phyloP scores from a whole-genome alignment of 1,284 basidiomycete species.

The Microbotryum intermedium region DNA sequence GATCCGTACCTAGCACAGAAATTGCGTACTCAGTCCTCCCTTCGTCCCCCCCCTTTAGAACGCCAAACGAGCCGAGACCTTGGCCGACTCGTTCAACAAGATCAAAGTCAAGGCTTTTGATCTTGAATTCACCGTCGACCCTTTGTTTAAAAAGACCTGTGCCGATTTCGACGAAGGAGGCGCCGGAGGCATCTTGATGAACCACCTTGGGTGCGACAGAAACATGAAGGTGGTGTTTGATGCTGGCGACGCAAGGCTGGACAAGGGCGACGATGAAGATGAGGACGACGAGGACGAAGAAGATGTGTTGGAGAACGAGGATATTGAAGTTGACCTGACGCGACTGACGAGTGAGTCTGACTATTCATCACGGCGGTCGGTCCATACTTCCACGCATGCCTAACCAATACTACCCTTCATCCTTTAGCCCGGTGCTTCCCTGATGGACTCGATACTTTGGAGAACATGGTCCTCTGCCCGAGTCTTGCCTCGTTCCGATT shows the following conservation, averaged over 20 bases:
- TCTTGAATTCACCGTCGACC: slow-evolving; percentile 91
- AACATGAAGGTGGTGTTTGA: slow-evolving; percentile 89
- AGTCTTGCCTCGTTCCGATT: slow-evolving; percentile 75
- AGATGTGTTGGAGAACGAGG: slow-evolving; percentile 48
- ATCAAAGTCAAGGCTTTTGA: slow-evolving; percentile 76
- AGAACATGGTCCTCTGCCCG: slow-evolving; percentile 61
- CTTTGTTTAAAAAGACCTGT: slow-evolving; percentile 93
- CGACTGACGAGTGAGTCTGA: slow-evolving; percentile 42
- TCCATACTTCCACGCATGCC: background rate
- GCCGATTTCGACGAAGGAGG: slow-evolving; percentile 99
- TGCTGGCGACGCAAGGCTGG: slow-evolving; percentile 76
- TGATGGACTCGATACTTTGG: slow-evolving; percentile 43
- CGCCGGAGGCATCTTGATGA: slow-evolving; percentile 87
- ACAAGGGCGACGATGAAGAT: slow-evolving; percentile 64
- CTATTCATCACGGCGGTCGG: background rate
- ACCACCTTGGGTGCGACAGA: slow-evolving; percentile 65
- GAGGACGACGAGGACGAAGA: slow-evolving; percentile 38
- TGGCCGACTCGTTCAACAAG: slow-evolving; percentile 72
- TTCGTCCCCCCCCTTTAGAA: background rate
- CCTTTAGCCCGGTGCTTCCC: slow-evolving; percentile 58
- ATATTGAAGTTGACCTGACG: slow-evolving; percentile 34
- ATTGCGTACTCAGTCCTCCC: background rate
- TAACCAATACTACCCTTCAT: slow-evolving; percentile 13
- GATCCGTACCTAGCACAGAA: background rate
- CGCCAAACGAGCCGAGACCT: slow-evolving; percentile 47